Base-by-base conservation (phyloP, 768 basidiomycete species). In the Mycena vulgaris region DNA sequence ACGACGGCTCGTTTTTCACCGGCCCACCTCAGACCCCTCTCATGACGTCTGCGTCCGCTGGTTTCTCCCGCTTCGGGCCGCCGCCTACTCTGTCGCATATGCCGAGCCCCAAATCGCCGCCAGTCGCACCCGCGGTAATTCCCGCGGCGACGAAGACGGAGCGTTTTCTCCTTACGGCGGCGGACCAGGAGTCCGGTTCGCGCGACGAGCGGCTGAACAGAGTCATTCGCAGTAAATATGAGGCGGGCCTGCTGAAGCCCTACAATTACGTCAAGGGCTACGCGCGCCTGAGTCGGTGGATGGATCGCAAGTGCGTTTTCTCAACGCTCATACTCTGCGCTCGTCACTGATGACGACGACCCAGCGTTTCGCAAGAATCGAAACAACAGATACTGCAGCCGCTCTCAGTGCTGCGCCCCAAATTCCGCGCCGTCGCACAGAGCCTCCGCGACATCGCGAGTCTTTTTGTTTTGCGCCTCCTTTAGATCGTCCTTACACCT, bases 191-290 rank as follows among this genome's bases (percentile, higher is more conserved):
- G 62, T 89, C 93, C 1, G 97, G 97, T 0, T 93, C 95, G 27
- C 86, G 97, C 48, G 94, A 97, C 74, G 95, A 97, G 74, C 90
- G 97, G 1, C 82, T 99, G 58, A 94, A 92, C 73, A 88, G 94
- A 66, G 97, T 98, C 72, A 99, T 98, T 74, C 89, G 93, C 73
- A 95, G 94, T 76, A 99, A 98, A 81, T 98, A 98, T 80, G 97
- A 99, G 77, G 97, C 97, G 3, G 97, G 97, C 0, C 80, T 99
- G 48, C 82, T 98, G 72, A 96, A 95, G 77, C 97, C 97, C 4
- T 98, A 97, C 76, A 97, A 98, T 80, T 98, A 98, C 74, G 95
- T 96, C 57, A 96, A 96, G 76, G 97, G 97, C 0, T 99, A 98
- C 75, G 93, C 95, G 17, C 85, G 97, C 68, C 81, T 98, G 71